Evolutionary conservation across 805 yeast species (phyloP), one percentile per base, ranked within the genome.

Genomic region (Metschnikowia noctiluminum): DNA sequence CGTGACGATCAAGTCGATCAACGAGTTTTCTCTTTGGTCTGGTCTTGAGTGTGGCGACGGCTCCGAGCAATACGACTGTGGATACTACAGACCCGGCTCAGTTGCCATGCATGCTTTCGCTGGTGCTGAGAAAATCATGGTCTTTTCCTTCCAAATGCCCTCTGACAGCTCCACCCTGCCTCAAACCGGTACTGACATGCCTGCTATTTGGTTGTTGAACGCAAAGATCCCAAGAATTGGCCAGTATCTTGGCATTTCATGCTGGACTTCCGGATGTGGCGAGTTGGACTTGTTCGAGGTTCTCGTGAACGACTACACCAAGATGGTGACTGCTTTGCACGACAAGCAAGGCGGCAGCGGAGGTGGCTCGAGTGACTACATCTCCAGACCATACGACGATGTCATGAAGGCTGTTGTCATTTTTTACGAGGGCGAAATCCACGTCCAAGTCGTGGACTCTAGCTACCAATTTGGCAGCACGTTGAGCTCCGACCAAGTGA

Each of bases 241-340:
- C 63, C 98, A 94, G 75, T 94, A 94, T 73, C 66, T 84, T 27
- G 66, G 79, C 16, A 94, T 98, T 78, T 89, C 97, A 35, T 94
- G 99, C 80, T 94, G 99, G 99, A 62, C 80, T 46, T 79, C 96
- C 47, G 98, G 98, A 53, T 94, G 99, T 75, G 99, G 99, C 76
- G 99, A 94, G 78, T 77, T 94, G 62, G 99, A 94, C 73, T 77
- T 90, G 62, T 94, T 92, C 63, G 99, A 94, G 80, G 78, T 92
- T 59, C 79, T 94, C 59, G 97, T 96, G 58, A 82, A 88, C 54
- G 51, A 47, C 40, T 47, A 44, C 54, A 73, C 76, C 65, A 82
- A 84, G 67, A 74, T 91, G 68, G 84, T 87, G 61, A 75, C 88
- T 49, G 94, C 89, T 65, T 72, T 92, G 62, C 98, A 92, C 74